Evolutionary conservation across 805 yeast species (phyloP).

Genomic region (Ogataea parapolymorpha): DNA sequence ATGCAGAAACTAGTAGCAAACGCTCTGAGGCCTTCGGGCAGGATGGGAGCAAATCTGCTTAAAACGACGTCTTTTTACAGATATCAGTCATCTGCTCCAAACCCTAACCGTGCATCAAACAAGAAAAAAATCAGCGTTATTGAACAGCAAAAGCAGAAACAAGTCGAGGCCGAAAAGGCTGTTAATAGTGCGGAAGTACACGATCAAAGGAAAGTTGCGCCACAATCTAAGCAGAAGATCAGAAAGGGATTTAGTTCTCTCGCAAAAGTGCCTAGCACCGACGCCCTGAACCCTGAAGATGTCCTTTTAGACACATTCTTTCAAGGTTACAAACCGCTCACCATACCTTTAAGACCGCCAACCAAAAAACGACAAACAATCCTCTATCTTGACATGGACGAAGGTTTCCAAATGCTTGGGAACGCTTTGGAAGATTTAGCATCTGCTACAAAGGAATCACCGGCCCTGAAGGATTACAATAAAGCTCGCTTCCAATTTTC

Average conservation of each 20-base stretch:
- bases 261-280: constrained; percentile 34
- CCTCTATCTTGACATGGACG: constrained; percentile 34
- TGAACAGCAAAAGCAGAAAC: constrained; percentile 16
- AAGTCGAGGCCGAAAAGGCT: constrained; percentile 10
- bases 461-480: constrained; percentile 17
- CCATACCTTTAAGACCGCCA: constrained; percentile 31
- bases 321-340: constrained; percentile 36
- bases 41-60: not conserved
- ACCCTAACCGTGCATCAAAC: constrained; percentile 9
- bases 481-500: constrained; percentile 22
- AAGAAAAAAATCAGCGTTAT: constrained; percentile 16
- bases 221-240: constrained; percentile 12
- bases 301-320: constrained; percentile 33
- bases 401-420: constrained; percentile 26
- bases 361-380: constrained; percentile 26
- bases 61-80: constrained; percentile 8
- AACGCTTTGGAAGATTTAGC: constrained; percentile 15
- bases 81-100: constrained; percentile 23
- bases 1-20: not conserved
- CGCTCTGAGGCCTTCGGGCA: not conserved
- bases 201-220: constrained; percentile 1
- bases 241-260: constrained; percentile 34
- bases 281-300: constrained; percentile 32
- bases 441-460: constrained; percentile 1
- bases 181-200: not conserved